phyloP scores from a whole-genome alignment of 148 eudicot species.

The Chenopodium berlandieri region DNA sequence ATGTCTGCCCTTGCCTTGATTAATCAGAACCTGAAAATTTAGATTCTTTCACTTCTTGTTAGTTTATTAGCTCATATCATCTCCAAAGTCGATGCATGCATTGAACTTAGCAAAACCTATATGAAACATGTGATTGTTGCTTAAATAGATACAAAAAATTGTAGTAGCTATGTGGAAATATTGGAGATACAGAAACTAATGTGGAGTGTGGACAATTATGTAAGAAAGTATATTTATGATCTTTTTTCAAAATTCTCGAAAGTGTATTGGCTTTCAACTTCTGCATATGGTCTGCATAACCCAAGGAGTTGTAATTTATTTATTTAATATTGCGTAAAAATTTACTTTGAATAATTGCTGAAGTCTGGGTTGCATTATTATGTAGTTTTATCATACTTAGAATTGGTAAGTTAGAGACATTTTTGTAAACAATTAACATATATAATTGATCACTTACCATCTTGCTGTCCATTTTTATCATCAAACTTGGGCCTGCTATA shows the following conservation, averaged over 20 bases:
- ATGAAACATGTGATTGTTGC: background rate
- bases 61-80: background rate
- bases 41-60: background rate
- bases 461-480: background rate
- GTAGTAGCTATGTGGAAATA: background rate
- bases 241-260: background rate
- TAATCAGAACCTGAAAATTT: background rate
- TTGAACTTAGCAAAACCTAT: background rate
- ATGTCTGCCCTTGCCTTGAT: background rate
- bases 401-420: background rate
- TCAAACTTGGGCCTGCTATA: background rate
- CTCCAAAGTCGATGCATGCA: background rate
- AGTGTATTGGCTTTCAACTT: background rate
- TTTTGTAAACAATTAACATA: background rate
- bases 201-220: background rate
- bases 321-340: no score
- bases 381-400: no score
- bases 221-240: background rate
- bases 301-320: no score
- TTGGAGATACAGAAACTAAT: background rate
- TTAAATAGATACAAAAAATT: no score
- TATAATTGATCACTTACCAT: background rate
- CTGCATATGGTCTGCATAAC: background rate
- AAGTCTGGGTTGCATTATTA: no score
- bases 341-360: no score